Evolutionary conservation across 106 monocot genomes (phyloP), one percentile per base, ranked within the genome.

Genomic region (Vanilla planifolia): DNA sequence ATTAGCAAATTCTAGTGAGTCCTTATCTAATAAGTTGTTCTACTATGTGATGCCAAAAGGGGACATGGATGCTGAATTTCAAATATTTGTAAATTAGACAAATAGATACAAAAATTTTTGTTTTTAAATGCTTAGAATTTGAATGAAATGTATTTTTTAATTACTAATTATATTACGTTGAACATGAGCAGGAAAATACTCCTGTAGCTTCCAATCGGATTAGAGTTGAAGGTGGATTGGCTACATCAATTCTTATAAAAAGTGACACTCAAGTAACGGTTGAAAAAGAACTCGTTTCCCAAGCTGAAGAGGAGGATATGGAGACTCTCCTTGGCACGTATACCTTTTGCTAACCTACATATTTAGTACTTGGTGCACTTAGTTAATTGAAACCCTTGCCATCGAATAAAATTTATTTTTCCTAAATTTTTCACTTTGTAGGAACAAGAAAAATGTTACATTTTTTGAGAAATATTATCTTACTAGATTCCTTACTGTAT

Each of bases 291-390:
- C 90, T 96, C n/a, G 81, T 87, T 48, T 91, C 81, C 33, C 91
- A 96, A 73, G 91, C 75, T 67, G 91, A 96, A 69, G 91, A 88
- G 62, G 91, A 91, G 70, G 96, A 96, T 69, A 91, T 91, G 90
- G 96, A 96, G 62, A 77, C 86, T 26, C 87, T 96, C 44, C 84
- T 96, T 62, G 91, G 77, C 55, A 87, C 84, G 96, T 96, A 84
- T 63, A 79, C 50, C 13, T 43, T 43, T 15, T 7, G 17, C 21
- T n/a, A n/a, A 17, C 13, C 2, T 5, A 33, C 2, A 2, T 47
- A 46, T 23, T 10, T 56, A 13, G 37, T 17, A 50, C 47, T 33
- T 24, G 15, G 5, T 48, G 4, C 8, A 43, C 29, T 11, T 21
- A 24, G 3, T n/a, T 23, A n/a, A 34, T 48, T 61, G 48, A 26